Evolutionary conservation across 495 filamentous ascomycete genomes (phyloP).

Genomic region (Pyrenula massariospora): DNA sequence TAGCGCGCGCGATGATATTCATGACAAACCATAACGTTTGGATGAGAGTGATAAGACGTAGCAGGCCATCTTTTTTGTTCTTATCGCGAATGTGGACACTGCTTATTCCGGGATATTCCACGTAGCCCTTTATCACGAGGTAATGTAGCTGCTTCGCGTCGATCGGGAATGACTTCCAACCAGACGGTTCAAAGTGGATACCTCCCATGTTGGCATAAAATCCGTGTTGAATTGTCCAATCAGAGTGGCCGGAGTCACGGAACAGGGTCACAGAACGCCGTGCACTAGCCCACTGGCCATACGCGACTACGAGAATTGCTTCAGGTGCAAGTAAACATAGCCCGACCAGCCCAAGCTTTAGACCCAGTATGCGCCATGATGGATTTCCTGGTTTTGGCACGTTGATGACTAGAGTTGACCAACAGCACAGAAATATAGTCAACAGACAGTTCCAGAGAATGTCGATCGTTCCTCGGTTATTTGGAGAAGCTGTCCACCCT

Average conservation of each 20-base stretch:
- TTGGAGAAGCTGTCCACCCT: conserved; percentile 11
- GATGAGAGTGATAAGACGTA: conserved; percentile 20
- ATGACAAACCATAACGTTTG: conserved; percentile 24
- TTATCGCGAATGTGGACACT: conserved; percentile 13
- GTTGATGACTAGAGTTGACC: conserved; percentile 16
- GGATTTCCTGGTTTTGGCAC: conserved; percentile 13
- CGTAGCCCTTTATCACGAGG: conserved; percentile 13
- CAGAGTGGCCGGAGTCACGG: conserved; percentile 4
- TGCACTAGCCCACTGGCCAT: conserved; percentile 12
- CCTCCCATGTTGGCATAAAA: conserved; percentile 29
- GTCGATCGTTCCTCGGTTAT: conserved; percentile 17
- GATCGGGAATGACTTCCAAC: conserved; percentile 15
- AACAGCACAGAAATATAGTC: conserved; percentile 16
- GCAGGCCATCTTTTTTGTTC: conserved; percentile 18
- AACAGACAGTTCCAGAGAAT: conserved; percentile 18
- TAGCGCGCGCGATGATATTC: conserved; percentile 15
- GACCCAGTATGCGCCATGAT: conserved; percentile 2
- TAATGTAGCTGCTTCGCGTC: conserved; percentile 20
- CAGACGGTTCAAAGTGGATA: conserved; percentile 11
- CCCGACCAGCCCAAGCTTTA: conserved; percentile 12
- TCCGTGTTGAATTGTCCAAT: conserved; percentile 22
- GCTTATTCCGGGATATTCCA: conserved; percentile 13
- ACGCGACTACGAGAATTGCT: conserved; percentile 8
- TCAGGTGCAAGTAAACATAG: conserved; percentile 17
- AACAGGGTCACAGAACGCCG: conserved; percentile 6